Evolutionary conservation across 73 alveolate genomes (phyloP).

Genomic region (Paramecium biaurelia): DNA sequence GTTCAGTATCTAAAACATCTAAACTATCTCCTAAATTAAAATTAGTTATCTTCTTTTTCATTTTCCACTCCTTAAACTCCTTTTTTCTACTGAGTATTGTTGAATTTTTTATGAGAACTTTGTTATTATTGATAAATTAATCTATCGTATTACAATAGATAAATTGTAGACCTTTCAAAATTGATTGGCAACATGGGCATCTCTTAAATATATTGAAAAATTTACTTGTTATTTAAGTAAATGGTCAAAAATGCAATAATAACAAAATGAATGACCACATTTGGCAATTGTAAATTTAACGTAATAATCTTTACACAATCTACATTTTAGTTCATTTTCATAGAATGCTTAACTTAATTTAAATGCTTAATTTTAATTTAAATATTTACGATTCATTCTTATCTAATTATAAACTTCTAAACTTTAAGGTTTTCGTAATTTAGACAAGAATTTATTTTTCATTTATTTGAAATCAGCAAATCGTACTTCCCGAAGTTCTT

Average conservation of each 20-base stretch:
- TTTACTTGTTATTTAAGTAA: not conserved
- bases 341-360: not conserved
- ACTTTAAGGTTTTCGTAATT: not conserved
- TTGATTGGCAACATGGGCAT: not conserved
- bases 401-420: not conserved
- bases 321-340: not conserved
- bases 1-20: slow-evolving; percentile 50
- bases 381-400: not conserved
- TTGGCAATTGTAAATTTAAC: not conserved
- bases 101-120: not conserved
- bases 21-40: not conserved
- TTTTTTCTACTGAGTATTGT: not conserved
- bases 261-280: slow-evolving; percentile 23
- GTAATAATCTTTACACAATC: not conserved
- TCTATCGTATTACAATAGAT: not conserved
- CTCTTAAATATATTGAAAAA: not conserved
- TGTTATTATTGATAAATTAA: not conserved
- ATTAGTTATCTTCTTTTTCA: not conserved
- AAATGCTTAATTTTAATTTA: not conserved
- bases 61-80: not conserved
- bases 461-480: not conserved
- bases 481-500: not conserved
- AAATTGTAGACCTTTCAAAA: not conserved
- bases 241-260: not conserved
- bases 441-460: not conserved